Evolutionary conservation across 2,329 filamentous ascomycete genomes (phyloP).

Genomic region (Aspergillus ibericus): DNA sequence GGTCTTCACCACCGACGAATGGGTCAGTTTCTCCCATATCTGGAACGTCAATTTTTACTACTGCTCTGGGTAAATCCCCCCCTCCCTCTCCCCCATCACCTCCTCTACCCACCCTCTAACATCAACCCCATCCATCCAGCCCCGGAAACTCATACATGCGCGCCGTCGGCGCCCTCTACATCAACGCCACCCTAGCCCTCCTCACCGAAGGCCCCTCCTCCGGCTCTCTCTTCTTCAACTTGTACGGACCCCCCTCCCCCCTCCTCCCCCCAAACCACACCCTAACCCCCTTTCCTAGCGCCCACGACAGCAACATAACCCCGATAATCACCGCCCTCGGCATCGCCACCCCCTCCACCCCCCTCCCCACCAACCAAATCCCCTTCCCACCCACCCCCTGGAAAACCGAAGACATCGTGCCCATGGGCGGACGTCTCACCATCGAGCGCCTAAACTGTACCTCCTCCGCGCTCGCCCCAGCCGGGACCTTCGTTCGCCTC

Average conservation of each 20-base stretch:
- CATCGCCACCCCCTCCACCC: constrained; percentile 17
- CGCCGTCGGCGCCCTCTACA: constrained; percentile 23
- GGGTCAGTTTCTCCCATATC: constrained; percentile 22
- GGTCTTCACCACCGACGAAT: constrained; percentile 25
- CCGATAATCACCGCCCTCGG: constrained; percentile 23
- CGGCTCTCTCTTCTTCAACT: constrained; percentile 16
- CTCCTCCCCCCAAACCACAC: background rate
- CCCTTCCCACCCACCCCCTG: constrained; percentile 20
- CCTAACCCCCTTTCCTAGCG: background rate
- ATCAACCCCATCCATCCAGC: constrained; percentile 5
- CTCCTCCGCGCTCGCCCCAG: constrained; percentile 11
- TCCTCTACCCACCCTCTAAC: background rate
- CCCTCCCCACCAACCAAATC: constrained; percentile 19
- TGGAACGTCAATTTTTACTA: constrained; percentile 23
- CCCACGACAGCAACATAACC: constrained; percentile 8
- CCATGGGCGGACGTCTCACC: constrained; percentile 22
- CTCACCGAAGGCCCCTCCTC: constrained; percentile 21
- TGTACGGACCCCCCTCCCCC: constrained; percentile 1
- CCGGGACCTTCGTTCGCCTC: constrained; percentile 20
- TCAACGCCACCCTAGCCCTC: constrained; percentile 20
- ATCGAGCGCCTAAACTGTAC: constrained; percentile 25
- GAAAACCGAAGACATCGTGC: constrained; percentile 21
- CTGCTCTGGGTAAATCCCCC: constrained; percentile 21
- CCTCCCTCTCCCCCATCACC: too few relatives aligned
- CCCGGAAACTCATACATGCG: constrained; percentile 21